Percentiles rank a stretch among this genome's conserved stretches.
phyloP scores from a whole-genome alignment of 1,284 basidiomycete species.

The Cystobasidium pallidum region DNA sequence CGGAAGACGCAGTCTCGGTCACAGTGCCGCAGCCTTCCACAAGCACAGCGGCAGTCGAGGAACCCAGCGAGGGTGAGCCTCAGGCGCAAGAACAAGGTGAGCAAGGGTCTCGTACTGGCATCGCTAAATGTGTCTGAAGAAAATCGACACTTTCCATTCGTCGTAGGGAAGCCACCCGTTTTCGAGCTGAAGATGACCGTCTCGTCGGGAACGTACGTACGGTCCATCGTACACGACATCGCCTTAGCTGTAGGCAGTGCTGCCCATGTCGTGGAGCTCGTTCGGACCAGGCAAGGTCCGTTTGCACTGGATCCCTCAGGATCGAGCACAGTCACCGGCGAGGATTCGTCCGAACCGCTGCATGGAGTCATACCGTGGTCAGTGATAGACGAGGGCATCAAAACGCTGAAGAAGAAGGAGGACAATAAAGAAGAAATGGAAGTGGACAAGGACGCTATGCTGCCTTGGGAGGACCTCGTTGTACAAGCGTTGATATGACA shows the following conservation, averaged over 20 bases:
- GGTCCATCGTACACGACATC: slow-evolving; percentile 84
- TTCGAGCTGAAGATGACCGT: slow-evolving; percentile 89
- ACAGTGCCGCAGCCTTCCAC: slow-evolving; percentile 3
- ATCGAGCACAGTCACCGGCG: slow-evolving; percentile 4
- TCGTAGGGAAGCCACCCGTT: slow-evolving; percentile 64
- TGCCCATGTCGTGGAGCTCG: slow-evolving; percentile 87
- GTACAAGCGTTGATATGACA: slow-evolving; percentile 23
- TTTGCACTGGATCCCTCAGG: slow-evolving; percentile 59
- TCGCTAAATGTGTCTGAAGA: too few relatives aligned
- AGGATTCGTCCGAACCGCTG: slow-evolving; percentile 23
- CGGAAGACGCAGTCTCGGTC: not conserved
- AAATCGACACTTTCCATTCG: not conserved
- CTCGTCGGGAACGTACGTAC: slow-evolving; percentile 94
- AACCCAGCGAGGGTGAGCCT: not conserved
- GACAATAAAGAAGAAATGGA: slow-evolving; percentile 19
- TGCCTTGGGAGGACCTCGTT: slow-evolving; percentile 26
- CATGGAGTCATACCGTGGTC: slow-evolving; percentile 36
- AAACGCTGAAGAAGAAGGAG: slow-evolving; percentile 10
- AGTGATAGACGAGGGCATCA: slow-evolving; percentile 28
- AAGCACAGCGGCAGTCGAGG: not conserved
- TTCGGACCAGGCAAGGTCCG: slow-evolving; percentile 78
- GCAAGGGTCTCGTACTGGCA: not conserved
- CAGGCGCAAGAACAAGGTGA: not conserved
- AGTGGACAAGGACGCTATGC: slow-evolving; percentile 3
- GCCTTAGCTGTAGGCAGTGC: slow-evolving; percentile 78